A percentile compares a stretch with the other conserved stretches of the same genome.
Evolutionary conservation across 139 green algal genomes (phyloP).

Genomic region (Chlamydomonas incerta): DNA sequence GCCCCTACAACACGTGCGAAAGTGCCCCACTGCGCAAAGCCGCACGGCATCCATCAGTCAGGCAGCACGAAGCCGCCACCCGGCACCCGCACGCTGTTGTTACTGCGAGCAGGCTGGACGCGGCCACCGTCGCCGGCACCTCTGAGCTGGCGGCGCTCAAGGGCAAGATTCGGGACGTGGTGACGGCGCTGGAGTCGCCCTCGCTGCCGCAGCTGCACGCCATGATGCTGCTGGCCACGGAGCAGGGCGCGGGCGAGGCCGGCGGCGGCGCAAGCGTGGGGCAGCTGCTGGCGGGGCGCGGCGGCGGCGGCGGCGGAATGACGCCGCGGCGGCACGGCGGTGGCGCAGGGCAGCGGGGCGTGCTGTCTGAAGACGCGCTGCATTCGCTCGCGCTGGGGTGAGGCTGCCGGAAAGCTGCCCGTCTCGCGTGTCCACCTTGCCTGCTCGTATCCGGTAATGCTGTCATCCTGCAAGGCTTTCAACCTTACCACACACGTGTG

Average conservation of each 20-base stretch:
- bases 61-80: too few species aligned
- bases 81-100: too few species aligned
- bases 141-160: slow-evolving; percentile 20
- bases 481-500: too few species aligned
- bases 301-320: neutral
- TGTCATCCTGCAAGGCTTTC: too few species aligned
- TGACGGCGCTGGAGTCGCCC: slow-evolving; percentile 30
- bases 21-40: too few species aligned
- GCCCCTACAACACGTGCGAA: too few species aligned
- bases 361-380: neutral
- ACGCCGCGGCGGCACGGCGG: neutral
- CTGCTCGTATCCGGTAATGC: too few species aligned
- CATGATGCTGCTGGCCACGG: slow-evolving; percentile 5
- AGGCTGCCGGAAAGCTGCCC: too few species aligned
- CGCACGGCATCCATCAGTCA: too few species aligned
- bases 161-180: slow-evolving; percentile 10
- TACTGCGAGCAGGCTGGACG: slow-evolving; percentile 16
- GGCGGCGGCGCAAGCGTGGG: neutral
- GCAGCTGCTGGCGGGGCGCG: neutral
- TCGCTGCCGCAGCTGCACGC: slow-evolving; percentile 17
- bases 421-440: too few species aligned
- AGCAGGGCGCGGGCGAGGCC: neutral
- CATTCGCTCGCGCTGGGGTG: slow-evolving; percentile 14
- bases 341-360: neutral
- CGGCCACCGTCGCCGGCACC: neutral